These are phyloP conservation scores for Suillus lakei DNA, from an alignment of 768 basidiomycete species.

Conservation along the genomic window DNA sequence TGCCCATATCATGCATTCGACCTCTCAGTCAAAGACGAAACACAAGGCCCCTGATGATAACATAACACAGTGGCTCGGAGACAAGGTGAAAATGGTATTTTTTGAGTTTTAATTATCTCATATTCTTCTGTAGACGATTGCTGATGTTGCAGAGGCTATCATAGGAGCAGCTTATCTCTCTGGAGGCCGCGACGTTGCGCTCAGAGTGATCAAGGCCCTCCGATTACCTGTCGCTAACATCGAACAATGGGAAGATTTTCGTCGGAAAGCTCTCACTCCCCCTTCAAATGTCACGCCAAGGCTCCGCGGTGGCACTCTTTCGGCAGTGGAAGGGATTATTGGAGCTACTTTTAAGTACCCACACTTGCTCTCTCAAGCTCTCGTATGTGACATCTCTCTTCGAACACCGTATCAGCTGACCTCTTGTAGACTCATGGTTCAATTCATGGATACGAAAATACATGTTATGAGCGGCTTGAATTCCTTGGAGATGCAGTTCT, in stretches of 20 bases:
- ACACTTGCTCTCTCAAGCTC: constrained; percentile 69
- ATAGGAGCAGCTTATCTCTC: constrained; percentile 82
- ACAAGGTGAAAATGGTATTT: constrained; percentile 59
- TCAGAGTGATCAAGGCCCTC: constrained; percentile 66
- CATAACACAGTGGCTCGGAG: constrained; percentile 65
- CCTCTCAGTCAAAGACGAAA: constrained; percentile 27
- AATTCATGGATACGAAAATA: constrained; percentile 55
- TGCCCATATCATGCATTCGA: too few relatives aligned
- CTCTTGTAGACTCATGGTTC: constrained; percentile 68
- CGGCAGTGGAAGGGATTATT: constrained; percentile 65
- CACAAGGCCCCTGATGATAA: constrained; percentile 47
- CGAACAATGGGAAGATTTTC: constrained; percentile 75
- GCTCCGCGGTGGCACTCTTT: constrained; percentile 51
- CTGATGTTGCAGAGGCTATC: constrained; percentile 86
- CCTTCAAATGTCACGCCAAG: constrained; percentile 49
- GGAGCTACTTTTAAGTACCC: constrained; percentile 66
- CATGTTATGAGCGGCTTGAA: constrained; percentile 76
- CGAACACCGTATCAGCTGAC: constrained; percentile 14
- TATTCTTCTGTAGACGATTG: constrained; percentile 58
- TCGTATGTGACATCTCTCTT: constrained; percentile 49
- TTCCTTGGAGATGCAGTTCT: constrained; percentile 88
- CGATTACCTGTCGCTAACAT: constrained; percentile 67
- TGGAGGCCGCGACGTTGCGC: constrained; percentile 69
- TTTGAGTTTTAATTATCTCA: constrained; percentile 18
- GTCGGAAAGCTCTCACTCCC: constrained; percentile 46